phyloP scores from a whole-genome alignment of 2,329 filamentous ascomycete species.

The Chaetoscypha palmicola region DNA sequence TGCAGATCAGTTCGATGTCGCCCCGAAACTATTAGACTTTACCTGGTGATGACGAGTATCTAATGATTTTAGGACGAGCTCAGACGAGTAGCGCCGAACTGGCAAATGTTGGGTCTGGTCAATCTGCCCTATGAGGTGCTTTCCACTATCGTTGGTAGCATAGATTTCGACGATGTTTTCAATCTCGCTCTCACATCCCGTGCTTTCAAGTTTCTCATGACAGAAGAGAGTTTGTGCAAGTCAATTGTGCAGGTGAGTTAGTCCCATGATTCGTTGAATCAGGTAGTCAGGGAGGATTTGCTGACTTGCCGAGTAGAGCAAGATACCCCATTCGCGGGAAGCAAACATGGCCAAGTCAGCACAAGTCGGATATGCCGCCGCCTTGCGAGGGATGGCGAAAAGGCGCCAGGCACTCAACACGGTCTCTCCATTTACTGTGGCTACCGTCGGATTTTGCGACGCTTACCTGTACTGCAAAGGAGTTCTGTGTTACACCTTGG shows the following conservation, averaged over 20 bases:
- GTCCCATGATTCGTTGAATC: no score
- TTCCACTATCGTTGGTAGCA: slow-evolving; percentile 22
- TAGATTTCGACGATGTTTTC: slow-evolving; percentile 29
- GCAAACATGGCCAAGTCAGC: slow-evolving; percentile 15
- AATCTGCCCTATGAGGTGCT: slow-evolving; percentile 29
- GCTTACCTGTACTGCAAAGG: slow-evolving; percentile 58
- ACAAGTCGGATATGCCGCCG: slow-evolving; percentile 38
- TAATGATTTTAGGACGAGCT: no score
- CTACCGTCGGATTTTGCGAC: slow-evolving; percentile 51
- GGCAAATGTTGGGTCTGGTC: slow-evolving; percentile 23
- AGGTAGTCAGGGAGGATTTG: not conserved
- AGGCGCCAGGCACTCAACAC: slow-evolving; percentile 52
- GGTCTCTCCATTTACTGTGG: slow-evolving; percentile 55
- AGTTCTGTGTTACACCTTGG: slow-evolving; percentile 55
- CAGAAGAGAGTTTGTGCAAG: slow-evolving; percentile 28
- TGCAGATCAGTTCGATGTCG: slow-evolving; percentile 2
- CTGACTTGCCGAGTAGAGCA: slow-evolving; percentile 21
- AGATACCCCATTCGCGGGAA: slow-evolving; percentile 26
- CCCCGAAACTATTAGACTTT: no score
- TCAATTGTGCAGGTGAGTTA: slow-evolving; percentile 24
- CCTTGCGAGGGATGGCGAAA: slow-evolving; percentile 54
- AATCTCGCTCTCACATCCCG: slow-evolving; percentile 24
- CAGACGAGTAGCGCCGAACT: no score
- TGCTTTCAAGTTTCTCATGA: slow-evolving; percentile 22
- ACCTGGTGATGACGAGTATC: no score